Evolutionary conservation across 2,329 filamentous ascomycete species (phyloP), one percentile per base, ranked within the genome.

Genomic region (Botrytis hyacinthi): DNA sequence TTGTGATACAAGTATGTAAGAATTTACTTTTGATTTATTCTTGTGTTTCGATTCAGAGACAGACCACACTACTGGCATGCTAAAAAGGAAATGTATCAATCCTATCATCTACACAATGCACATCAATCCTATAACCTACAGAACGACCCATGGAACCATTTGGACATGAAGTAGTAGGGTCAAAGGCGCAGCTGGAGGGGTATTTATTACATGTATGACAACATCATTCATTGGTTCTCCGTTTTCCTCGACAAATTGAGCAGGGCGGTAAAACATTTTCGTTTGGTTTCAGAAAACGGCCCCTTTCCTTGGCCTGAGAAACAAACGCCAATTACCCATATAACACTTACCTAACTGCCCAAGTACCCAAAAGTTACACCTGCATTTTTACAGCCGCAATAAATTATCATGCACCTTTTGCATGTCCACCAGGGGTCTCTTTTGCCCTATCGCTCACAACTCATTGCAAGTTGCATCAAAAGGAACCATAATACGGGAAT

Each of bases 231-330:
- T 71, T 71, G 70, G 70, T 18, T 40, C 40, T 32, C 40, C 44
- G 35, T 32, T 54, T 65, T 44, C 32, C 59, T 48, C 22, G 10
- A 40, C 44, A 71, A 54, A 60, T 63, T 63, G 29, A 59, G 1
- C 37, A 42, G 32, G 70, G 60, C 70, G 70, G 32, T 71, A 71
- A 70, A 71, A 54, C 44, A 71, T 71, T 51, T 63, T 71, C 70
- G 70, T 54, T 71, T 51, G 22, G 70, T 71, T 71, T 71, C 70
- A 71, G 32, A 51, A 63, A 65, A 18, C 35, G 8, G 26, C 69
- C 69, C 70, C 70, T 51, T 26, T 71, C 14, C 57, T 71, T 40
- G 32, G 29, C 32, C 20, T 40, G 57, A 37, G 69, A 40, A 71
- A 48, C 57, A 71, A 71, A 20, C 42, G 48, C 61, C 72, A 74